Conservation (phyloP, 139 green algal species). For the Tetratostichococcus sp. region DNA sequence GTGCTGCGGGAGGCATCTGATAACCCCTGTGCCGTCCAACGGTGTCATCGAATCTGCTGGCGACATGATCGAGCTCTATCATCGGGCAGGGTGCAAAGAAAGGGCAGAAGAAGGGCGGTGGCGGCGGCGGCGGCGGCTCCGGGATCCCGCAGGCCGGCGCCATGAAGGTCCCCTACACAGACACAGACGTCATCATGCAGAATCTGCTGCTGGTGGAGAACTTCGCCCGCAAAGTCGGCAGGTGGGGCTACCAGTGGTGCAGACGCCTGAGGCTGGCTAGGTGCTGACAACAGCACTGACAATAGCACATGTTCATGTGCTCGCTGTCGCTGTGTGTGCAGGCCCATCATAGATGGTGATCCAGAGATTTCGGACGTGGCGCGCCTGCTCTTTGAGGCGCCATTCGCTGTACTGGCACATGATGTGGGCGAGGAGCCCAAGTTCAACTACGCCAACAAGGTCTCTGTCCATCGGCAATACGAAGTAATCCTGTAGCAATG, state of each 20-base stretch:
- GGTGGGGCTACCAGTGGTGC: no score
- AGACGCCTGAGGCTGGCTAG: no score
- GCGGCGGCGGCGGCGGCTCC: slow-evolving; percentile 4
- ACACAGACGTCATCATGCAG: slow-evolving; percentile 32
- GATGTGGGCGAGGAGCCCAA: slow-evolving; percentile 18
- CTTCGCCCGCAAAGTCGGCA: slow-evolving; percentile 26
- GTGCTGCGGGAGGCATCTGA: no score
- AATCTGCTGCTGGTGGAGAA: slow-evolving; percentile 38
- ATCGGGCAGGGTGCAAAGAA: background rate
- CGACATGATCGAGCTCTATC: no score
- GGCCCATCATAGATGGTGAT: slow-evolving; percentile 30
- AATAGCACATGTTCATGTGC: no score
- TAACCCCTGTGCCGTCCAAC: no score
- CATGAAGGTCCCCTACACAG: background rate
- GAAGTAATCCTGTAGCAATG: no score
- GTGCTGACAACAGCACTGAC: no score
- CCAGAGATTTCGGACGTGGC: slow-evolving; percentile 25
- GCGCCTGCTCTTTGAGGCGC: slow-evolving; percentile 25
- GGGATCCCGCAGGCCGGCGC: slow-evolving; percentile 5
- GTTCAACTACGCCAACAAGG: slow-evolving; percentile 31
- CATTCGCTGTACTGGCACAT: slow-evolving; percentile 25
- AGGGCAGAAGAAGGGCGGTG: slow-evolving; percentile 15
- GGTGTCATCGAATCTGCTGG: no score
- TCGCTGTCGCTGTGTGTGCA: no score
- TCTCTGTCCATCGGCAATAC: no score